These are phyloP conservation scores for Lepraria neglecta DNA, from an alignment of 495 filamentous ascomycete species.

Conservation along the genomic window DNA sequence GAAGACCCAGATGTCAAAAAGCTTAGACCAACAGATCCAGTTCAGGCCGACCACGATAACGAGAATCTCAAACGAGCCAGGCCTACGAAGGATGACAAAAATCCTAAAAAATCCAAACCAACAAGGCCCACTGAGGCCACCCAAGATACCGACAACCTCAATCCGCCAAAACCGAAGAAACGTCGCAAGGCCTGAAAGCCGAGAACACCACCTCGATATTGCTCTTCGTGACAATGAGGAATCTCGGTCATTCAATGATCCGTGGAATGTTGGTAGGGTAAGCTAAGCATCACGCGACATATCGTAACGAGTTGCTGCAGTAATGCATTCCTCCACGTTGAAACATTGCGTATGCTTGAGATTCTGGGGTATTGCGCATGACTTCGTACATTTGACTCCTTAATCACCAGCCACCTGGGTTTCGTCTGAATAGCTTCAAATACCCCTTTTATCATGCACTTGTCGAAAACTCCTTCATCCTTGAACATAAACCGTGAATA, in stretches of 20 bases:
- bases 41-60: background rate
- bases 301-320: slow-evolving; percentile 7
- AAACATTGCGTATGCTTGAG: background rate
- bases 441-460: too few relatives aligned
- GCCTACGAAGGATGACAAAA: background rate
- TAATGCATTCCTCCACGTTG: background rate
- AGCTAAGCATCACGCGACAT: slow-evolving; percentile 4
- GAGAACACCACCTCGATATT: background rate
- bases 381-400: background rate
- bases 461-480: too few relatives aligned
- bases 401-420: background rate
- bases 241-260: background rate
- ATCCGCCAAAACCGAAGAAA: background rate
- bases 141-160: background rate
- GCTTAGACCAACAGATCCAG: too few relatives aligned
- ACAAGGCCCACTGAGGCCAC: background rate
- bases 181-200: background rate
- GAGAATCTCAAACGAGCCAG: background rate
- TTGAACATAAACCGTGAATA: too few relatives aligned
- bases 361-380: background rate
- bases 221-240: background rate
- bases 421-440: too few relatives aligned
- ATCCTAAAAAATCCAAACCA: too few relatives aligned
- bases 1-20: too few relatives aligned
- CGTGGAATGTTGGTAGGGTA: slow-evolving; percentile 2